These are phyloP conservation scores for Cetradonia linearis DNA, from an alignment of 495 filamentous ascomycete genomes.

Conservation along the genomic window DNA sequence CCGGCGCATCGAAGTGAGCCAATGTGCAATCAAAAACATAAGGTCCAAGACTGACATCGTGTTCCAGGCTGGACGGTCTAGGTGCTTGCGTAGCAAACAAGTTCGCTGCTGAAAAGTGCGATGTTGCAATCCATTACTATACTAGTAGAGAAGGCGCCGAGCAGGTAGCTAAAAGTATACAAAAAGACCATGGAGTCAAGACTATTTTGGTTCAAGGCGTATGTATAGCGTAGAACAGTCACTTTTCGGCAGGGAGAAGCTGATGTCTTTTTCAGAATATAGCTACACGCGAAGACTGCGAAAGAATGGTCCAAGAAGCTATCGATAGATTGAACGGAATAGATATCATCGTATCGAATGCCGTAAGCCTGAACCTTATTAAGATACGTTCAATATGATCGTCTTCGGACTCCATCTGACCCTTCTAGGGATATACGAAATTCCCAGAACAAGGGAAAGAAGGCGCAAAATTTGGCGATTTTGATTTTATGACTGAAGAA, in stretches of 20 bases:
- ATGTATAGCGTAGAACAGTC: constrained; percentile 24
- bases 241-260: background rate
- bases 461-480: constrained; percentile 42
- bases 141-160: constrained; percentile 45
- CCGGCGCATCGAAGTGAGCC: constrained; percentile 54
- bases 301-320: constrained; percentile 42
- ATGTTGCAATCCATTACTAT: constrained; percentile 62
- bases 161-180: constrained; percentile 42
- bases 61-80: constrained; percentile 39
- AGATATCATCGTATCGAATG: constrained; percentile 63
- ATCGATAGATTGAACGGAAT: constrained; percentile 53
- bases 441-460: constrained; percentile 32
- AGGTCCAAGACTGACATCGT: background rate
- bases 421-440: constrained; percentile 53
- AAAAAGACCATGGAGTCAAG: constrained; percentile 44
- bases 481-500: constrained; percentile 49
- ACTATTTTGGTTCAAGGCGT: constrained; percentile 49
- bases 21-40: background rate
- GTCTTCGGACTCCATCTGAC: background rate
- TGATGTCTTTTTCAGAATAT: constrained; percentile 40
- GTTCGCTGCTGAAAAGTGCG: constrained; percentile 56
- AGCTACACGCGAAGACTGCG: constrained; percentile 45
- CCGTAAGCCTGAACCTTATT: constrained; percentile 38
- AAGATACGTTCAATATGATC: background rate
- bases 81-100: constrained; percentile 53